Conservation (phyloP, 192 early-diverging fungal genomes). For the Umbelopsis vinacea region DNA sequence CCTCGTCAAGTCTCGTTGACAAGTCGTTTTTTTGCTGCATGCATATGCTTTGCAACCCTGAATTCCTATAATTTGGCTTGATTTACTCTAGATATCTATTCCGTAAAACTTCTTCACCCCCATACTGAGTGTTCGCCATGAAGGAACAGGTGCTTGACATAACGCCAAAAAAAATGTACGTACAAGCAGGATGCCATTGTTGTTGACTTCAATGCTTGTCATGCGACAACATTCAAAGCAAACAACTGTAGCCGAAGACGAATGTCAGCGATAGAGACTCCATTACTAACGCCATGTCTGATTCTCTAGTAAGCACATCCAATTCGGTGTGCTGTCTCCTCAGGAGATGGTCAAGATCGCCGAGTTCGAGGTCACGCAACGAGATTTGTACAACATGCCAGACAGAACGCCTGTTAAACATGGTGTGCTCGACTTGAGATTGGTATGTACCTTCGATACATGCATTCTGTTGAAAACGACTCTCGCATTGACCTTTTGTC, state of each 20-base stretch:
- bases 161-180: slow-evolving; percentile 78
- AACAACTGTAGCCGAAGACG: too few relatives aligned
- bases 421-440: slow-evolving; percentile 88
- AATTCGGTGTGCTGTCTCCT: slow-evolving; percentile 93
- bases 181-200: not conserved
- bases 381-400: slow-evolving; percentile 79
- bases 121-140: slow-evolving; percentile 51
- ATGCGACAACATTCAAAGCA: too few relatives aligned
- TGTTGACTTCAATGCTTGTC: too few relatives aligned
- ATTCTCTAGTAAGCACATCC: slow-evolving; percentile 80
- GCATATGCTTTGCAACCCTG: not conserved
- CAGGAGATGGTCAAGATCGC: slow-evolving; percentile 87
- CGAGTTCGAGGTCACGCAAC: slow-evolving; percentile 89
- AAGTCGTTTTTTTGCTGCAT: not conserved
- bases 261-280: too few relatives aligned
- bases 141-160: slow-evolving; percentile 78
- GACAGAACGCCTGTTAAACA: slow-evolving; percentile 78
- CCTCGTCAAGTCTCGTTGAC: not conserved
- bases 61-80: not conserved
- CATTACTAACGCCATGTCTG: too few relatives aligned
- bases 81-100: not conserved
- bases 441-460: slow-evolving; percentile 56
- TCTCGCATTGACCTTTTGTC: not conserved
- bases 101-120: not conserved
- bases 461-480: not conserved